Evolutionary conservation across 768 basidiomycete species (phyloP), one percentile per base, ranked within the genome.

Genomic region (Suillus luteus): DNA sequence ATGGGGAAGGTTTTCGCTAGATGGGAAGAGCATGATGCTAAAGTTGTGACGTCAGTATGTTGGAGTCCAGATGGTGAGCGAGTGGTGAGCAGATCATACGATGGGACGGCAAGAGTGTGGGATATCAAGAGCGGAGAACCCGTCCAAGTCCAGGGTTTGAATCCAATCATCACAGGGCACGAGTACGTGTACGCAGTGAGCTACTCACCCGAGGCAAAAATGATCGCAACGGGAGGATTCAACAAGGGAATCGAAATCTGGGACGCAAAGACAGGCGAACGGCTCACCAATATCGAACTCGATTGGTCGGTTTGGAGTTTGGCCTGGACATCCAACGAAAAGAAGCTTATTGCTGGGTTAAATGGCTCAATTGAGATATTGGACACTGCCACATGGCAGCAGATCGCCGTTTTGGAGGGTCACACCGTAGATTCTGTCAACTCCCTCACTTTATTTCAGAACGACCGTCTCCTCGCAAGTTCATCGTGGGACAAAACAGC

Each of bases 41-140:
- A n/a, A n/a, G n/a, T 1, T 33, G 52, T 51, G 11, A 1, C 9
- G 15, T 55, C 46, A 22, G 31, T 55, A 4, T 52, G 51, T 8
- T 52, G 51, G 51, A 31, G 31, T 33, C 52, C 31, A 8, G 59
- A 70, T 55, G 70, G 66, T 19, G 44, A 55, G 41, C 55, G 40
- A 24, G 52, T 71, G 5, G 60, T 67, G 55, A 60, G 65, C 5
- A 63, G 60, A 33, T n/a, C 19, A 9, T 59, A 59, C 2, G 70
- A 71, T 19, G 52, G 46, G 2, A 63, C 65, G 14, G 52, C 64
- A 22, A 43, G 59, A 17, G 59, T 60, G 15, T 60, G 59, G 19
- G 17, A 44, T n/a, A 9, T 44, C 9, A 3, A 44, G 43, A 44
- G 19, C 43, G 19, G 43, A 9, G 43, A 4, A 44, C 19, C 19